A percentile compares a stretch with the other conserved stretches of the same genome.
Evolutionary conservation across 139 green algal genomes (phyloP).

Genomic region (Limnomonas spitsbergensis): DNA sequence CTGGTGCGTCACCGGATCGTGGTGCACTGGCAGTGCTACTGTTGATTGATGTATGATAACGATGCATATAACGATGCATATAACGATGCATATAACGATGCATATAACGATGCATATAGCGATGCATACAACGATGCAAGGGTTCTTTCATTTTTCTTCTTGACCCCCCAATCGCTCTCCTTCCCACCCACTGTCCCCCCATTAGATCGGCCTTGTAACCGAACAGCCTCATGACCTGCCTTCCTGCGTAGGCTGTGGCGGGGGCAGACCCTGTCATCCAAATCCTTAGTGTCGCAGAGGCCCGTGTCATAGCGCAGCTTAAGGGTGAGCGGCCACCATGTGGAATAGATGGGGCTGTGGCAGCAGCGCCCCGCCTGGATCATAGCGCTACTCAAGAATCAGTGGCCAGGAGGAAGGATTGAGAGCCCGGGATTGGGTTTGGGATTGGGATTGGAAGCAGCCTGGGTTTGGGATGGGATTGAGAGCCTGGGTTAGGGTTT

Average conservation of each 20-base stretch:
- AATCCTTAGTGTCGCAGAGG: conserved; percentile 65
- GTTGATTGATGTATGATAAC: neutral
- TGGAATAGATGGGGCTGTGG: neutral
- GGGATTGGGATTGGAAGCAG: too few relatives aligned
- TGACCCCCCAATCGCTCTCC: neutral
- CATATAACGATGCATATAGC: neutral
- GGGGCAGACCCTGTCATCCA: conserved; percentile 50
- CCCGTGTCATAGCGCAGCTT: conserved; percentile 45
- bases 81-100: neutral
- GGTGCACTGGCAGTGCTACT: neutral
- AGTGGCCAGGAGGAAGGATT: neutral
- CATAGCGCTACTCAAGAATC: neutral
- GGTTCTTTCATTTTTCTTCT: neutral
- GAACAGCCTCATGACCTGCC: neutral
- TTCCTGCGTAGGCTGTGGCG: conserved; percentile 46
- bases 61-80: neutral
- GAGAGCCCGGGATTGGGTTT: neutral
- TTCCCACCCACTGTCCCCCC: neutral
- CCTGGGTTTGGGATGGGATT: too few relatives aligned
- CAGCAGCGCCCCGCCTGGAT: neutral
- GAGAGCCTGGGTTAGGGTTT: neutral
- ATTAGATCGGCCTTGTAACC: too few relatives aligned
- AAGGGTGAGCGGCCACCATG: conserved; percentile 22
- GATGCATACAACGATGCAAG: neutral
- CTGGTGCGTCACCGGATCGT: conserved; percentile 33